phyloP scores from a whole-genome alignment of 1,284 basidiomycete species.

The Tilletia indica region DNA sequence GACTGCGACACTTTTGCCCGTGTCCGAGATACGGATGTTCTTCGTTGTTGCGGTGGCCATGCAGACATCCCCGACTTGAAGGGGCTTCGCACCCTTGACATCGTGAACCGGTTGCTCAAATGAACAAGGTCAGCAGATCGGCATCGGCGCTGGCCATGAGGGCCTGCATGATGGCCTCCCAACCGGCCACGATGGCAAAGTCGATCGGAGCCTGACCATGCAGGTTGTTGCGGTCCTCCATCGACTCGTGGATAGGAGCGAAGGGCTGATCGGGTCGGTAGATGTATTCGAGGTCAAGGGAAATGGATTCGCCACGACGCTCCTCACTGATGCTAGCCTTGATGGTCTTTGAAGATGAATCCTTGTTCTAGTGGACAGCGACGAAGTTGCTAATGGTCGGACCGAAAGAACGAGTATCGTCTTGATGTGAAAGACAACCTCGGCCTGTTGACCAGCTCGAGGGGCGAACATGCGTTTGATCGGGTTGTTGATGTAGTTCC shows the following conservation, averaged over 20 bases:
- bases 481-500: conserved; percentile 78
- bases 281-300: conserved; percentile 76
- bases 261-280: conserved; percentile 87
- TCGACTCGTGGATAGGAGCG: conserved; percentile 89
- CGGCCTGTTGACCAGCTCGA: conserved; percentile 73
- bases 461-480: conserved; percentile 82
- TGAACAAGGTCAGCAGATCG: conserved; percentile 84
- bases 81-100: conserved; percentile 74
- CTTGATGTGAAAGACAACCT: conserved; percentile 61
- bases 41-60: conserved; percentile 82
- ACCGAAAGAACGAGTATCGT: conserved; percentile 74
- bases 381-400: conserved; percentile 74
- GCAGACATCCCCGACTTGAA: conserved; percentile 84
- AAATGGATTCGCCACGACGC: conserved; percentile 72
- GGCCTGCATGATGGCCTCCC: conserved; percentile 61
- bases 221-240: conserved; percentile 79
- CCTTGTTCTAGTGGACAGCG: conserved; percentile 65
- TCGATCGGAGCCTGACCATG: conserved; percentile 77
- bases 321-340: conserved; percentile 80
- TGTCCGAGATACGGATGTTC: conserved; percentile 84
- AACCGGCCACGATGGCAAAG: conserved; percentile 95
- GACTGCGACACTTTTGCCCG: conserved; percentile 67
- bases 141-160: conserved; percentile 48
- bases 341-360: conserved; percentile 60
- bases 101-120: conserved; percentile 90